Evolutionary conservation across 345 rosid species (phyloP).

Genomic region (Euphorbia tirucalli): DNA sequence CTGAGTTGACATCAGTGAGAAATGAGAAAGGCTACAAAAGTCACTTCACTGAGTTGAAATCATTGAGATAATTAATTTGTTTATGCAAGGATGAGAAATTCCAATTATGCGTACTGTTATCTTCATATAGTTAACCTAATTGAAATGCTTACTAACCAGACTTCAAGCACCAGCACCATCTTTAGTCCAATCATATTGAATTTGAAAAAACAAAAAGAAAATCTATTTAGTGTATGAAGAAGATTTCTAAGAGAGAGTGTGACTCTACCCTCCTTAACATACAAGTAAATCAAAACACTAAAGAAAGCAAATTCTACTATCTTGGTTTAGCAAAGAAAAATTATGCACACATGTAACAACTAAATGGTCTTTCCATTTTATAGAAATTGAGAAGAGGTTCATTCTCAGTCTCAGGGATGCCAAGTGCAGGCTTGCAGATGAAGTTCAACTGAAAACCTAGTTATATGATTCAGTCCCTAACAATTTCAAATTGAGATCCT

Average conservation of each 20-base stretch:
- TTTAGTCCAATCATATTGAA: background rate
- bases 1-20: background rate
- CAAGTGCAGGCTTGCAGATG: no score
- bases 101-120: background rate
- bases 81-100: background rate
- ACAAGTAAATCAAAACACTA: conserved; percentile 1
- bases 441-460: no score
- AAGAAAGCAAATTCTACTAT: background rate
- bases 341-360: background rate
- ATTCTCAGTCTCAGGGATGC: background rate
- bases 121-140: background rate
- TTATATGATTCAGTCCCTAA: background rate
- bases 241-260: no score
- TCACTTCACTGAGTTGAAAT: background rate
- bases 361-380: background rate
- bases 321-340: background rate
- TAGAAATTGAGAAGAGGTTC: background rate
- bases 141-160: conserved; percentile 3
- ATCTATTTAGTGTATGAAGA: background rate
- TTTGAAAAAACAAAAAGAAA: background rate
- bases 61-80: background rate
- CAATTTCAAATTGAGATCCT: background rate
- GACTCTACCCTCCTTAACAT: background rate
- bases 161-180: no score
- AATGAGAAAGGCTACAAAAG: background rate